phyloP scores from a whole-genome alignment of 1,284 basidiomycete species.

The Rhodotorula sp. region DNA sequence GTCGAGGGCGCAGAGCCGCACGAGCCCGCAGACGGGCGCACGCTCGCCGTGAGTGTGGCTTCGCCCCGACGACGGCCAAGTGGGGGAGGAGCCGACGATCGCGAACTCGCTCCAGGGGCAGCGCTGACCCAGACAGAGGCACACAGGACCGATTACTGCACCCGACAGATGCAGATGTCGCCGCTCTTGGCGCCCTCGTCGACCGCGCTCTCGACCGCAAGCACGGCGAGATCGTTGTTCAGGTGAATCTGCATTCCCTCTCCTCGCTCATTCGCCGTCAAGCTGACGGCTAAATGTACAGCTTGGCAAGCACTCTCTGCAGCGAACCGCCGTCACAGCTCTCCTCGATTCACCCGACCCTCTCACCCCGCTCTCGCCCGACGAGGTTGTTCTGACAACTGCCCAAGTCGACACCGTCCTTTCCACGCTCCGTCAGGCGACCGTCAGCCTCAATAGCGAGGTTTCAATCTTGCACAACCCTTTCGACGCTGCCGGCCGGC shows the following conservation, averaged over 20 bases:
- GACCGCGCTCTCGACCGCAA: slow-evolving; percentile 27
- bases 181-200: slow-evolving; percentile 19
- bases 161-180: slow-evolving; percentile 4
- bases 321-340: slow-evolving; percentile 20
- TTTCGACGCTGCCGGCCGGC: slow-evolving; percentile 10
- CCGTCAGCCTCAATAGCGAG: slow-evolving; percentile 10
- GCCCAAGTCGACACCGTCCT: slow-evolving; percentile 28
- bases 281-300: not conserved
- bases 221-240: slow-evolving; percentile 37
- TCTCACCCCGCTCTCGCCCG: not conserved
- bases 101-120: not conserved
- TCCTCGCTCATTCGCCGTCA: no score
- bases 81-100: not conserved
- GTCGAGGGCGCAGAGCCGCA: not conserved
- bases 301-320: slow-evolving; percentile 5
- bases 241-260: slow-evolving; percentile 9
- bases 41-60: slow-evolving; percentile 6
- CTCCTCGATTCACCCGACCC: slow-evolving; percentile 39
- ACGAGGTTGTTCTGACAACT: slow-evolving; percentile 3
- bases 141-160: slow-evolving; percentile 6
- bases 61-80: not conserved
- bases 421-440: slow-evolving; percentile 14
- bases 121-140: not conserved
- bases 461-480: slow-evolving; percentile 35
- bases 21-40: not conserved